phyloP scores from a whole-genome alignment of 1,284 basidiomycete species.

The Sparassis latifolia region DNA sequence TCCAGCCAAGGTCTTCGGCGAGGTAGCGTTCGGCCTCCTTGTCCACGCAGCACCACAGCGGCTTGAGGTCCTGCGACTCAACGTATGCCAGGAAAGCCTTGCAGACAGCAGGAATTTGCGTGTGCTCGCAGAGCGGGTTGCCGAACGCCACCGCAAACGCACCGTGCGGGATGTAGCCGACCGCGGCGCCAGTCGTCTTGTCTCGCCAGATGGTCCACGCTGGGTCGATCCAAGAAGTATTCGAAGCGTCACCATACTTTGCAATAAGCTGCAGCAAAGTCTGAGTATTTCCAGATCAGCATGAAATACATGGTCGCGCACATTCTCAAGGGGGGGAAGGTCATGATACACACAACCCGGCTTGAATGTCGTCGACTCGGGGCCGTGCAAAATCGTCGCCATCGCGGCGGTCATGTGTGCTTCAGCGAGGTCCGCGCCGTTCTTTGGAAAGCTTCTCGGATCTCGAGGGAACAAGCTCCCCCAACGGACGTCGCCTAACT shows the following conservation, averaged over 20 bases:
- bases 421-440: constrained; percentile 22
- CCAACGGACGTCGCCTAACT: constrained; percentile 58
- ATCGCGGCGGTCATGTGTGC: constrained; percentile 21
- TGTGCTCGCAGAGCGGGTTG: constrained; percentile 40
- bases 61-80: constrained; percentile 35
- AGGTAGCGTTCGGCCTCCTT: constrained; percentile 40
- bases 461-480: constrained; percentile 63
- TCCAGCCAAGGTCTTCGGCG: constrained; percentile 41
- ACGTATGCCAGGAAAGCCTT: constrained; percentile 33
- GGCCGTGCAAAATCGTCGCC: constrained; percentile 24
- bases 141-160: constrained; percentile 40
- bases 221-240: constrained; percentile 50
- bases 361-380: constrained; percentile 23
- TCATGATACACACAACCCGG: constrained; percentile 13
- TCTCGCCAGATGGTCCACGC: constrained; percentile 50
- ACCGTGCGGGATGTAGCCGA: constrained; percentile 36
- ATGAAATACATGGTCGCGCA: constrained; percentile 10
- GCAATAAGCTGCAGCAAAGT: constrained; percentile 34
- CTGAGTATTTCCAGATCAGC: not conserved
- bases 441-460: constrained; percentile 38
- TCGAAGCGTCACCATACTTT: constrained; percentile 49
- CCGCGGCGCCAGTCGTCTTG: constrained; percentile 36
- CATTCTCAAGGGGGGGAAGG: constrained; percentile 29
- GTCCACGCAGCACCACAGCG: constrained; percentile 46
- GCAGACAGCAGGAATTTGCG: constrained; percentile 36